phyloP scores from a whole-genome alignment of 2,329 filamentous ascomycete genomes.

The Colletotrichum euphorbiae region DNA sequence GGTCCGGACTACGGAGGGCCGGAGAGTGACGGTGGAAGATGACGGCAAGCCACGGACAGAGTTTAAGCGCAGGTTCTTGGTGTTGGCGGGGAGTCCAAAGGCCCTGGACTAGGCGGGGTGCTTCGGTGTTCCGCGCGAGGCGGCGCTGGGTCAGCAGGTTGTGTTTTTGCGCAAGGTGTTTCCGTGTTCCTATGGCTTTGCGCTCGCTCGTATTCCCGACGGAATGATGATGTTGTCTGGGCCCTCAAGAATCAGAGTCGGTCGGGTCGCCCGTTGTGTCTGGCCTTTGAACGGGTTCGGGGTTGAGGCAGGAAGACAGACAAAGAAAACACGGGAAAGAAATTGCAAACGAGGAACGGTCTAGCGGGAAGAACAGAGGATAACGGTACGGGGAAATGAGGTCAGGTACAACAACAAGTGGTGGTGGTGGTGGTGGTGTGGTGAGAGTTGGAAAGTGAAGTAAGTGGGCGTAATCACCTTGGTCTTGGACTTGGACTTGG shows the following conservation, averaged over 20 bases:
- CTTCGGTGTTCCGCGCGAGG: constrained; percentile 18
- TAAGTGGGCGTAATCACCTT: constrained; percentile 7
- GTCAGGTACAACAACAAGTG: too few relatives aligned
- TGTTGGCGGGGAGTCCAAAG: constrained; percentile 7
- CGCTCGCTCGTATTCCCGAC: constrained; percentile 27
- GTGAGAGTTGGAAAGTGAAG: not conserved
- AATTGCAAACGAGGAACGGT: not conserved
- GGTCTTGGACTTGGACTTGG: not conserved
- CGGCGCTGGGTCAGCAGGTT: constrained; percentile 10
- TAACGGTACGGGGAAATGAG: constrained; percentile 15
- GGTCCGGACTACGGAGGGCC: too few relatives aligned
- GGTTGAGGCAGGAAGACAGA: not conserved
- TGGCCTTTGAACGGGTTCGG: not conserved
- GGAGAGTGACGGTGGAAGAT: not conserved
- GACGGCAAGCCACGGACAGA: constrained; percentile 14
- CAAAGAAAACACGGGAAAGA: not conserved
- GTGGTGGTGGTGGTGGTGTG: not conserved
- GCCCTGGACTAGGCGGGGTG: not conserved
- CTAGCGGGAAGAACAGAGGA: not conserved
- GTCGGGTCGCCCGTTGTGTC: not conserved
- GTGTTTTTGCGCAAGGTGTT: constrained; percentile 23
- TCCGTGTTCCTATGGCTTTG: not conserved
- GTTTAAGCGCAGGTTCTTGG: constrained; percentile 17
- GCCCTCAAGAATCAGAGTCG: constrained; percentile 9
- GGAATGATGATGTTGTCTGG: not conserved